A percentile compares a stretch with the other conserved stretches of the same genome.
These are phyloP conservation scores for Bretschneidera sinensis DNA, from an alignment of 345 rosid genomes.

Conservation along the genomic window DNA sequence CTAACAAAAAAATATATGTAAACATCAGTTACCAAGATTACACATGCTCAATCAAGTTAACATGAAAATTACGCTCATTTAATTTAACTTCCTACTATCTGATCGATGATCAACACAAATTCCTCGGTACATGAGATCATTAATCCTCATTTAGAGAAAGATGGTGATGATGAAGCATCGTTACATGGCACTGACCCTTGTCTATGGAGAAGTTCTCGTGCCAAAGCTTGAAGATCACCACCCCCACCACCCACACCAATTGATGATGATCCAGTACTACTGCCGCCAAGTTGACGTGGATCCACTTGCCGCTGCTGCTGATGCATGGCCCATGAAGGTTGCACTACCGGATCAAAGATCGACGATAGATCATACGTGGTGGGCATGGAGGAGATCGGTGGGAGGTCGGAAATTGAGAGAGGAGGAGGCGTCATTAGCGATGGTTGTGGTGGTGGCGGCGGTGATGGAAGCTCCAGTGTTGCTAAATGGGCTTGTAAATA, in stretches of 20 bases:
- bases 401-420: constrained; percentile 67
- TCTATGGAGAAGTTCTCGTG: constrained; percentile 67
- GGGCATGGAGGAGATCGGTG: constrained; percentile 48
- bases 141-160: constrained; percentile 45
- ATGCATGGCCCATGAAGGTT: constrained; percentile 52
- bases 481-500: constrained; percentile 71
- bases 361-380: constrained; percentile 60
- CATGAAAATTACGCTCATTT: too few relatives aligned
- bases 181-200: constrained; percentile 47
- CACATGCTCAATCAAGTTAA: too few relatives aligned
- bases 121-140: too few relatives aligned
- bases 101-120: too few relatives aligned
- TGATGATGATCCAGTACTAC: constrained; percentile 26
- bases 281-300: constrained; percentile 61
- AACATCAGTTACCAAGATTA: too few relatives aligned
- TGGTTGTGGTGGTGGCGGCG: constrained; percentile 36
- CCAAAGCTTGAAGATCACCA: constrained; percentile 77
- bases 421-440: constrained; percentile 29
- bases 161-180: constrained; percentile 49
- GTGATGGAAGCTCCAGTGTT: constrained; percentile 52
- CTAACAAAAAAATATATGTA: too few relatives aligned
- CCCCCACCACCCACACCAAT: constrained; percentile 43
- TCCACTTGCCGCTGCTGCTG: constrained; percentile 55
- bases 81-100: too few relatives aligned
- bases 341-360: constrained; percentile 67